Evolutionary conservation across 2,329 filamentous ascomycete genomes (phyloP).

Genomic region (Fusarium acutatum): DNA sequence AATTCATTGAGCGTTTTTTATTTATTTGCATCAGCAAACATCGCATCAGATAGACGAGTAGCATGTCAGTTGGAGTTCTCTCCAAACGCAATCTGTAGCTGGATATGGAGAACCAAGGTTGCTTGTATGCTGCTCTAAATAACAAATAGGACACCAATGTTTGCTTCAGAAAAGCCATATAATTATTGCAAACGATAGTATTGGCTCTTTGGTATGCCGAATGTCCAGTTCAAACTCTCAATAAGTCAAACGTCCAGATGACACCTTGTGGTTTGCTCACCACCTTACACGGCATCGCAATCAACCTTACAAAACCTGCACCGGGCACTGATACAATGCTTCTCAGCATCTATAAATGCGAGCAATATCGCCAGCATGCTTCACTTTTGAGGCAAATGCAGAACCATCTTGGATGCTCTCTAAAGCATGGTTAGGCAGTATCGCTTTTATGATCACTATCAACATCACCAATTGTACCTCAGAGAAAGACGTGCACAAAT

Average conservation of each 20-base stretch:
- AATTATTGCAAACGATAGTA: not conserved
- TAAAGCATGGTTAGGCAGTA: not conserved
- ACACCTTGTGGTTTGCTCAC: not conserved
- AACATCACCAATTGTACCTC: not conserved
- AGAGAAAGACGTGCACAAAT: not conserved
- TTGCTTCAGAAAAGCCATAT: too few relatives aligned
- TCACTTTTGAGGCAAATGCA: too few relatives aligned
- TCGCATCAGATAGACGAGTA: not conserved
- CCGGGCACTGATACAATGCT: not conserved
- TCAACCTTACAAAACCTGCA: slow-evolving; percentile 5
- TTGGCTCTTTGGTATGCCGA: not conserved
- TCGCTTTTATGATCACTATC: not conserved
- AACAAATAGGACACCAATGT: not conserved
- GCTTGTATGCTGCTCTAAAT: not conserved
- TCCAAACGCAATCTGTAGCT: not conserved
- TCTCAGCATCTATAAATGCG: slow-evolving; percentile 4
- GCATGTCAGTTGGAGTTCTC: too few relatives aligned
- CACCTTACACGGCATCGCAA: not conserved
- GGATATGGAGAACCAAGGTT: not conserved
- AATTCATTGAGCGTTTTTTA: not conserved
- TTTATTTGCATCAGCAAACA: not conserved
- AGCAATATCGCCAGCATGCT: not conserved
- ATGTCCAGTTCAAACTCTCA: not conserved
- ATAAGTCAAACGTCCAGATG: not conserved
- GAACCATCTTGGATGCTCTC: not conserved